Evolutionary conservation across 2,329 filamentous ascomycete species (phyloP).

Genomic region (Fusarium chaquense): DNA sequence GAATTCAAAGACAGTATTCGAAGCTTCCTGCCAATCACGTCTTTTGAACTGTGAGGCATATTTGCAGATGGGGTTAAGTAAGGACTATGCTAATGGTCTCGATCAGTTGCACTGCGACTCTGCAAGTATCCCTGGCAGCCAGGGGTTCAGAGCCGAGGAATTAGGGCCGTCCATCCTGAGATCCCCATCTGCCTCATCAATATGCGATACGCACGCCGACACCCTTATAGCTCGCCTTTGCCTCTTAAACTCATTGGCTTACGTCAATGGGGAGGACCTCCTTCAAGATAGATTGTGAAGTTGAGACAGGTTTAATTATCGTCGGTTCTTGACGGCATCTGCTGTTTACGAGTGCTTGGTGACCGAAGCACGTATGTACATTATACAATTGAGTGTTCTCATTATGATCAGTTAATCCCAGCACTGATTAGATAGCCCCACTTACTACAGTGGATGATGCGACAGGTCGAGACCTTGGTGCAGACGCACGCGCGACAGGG

Average conservation of each 20-base stretch:
- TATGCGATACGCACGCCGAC: not conserved
- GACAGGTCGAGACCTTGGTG: conserved; percentile 46
- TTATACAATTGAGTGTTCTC: conserved; percentile 24
- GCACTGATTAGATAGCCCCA: conserved; percentile 28
- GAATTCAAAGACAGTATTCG: conserved; percentile 27
- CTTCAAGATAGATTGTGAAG: not conserved
- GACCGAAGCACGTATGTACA: not conserved
- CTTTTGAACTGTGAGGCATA: conserved; percentile 42
- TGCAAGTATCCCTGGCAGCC: conserved; percentile 39
- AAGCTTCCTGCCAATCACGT: conserved; percentile 42
- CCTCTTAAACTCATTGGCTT: not conserved
- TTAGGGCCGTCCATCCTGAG: conserved; percentile 45
- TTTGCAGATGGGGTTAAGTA: conserved; percentile 32
- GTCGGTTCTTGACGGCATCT: not conserved
- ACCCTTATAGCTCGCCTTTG: not conserved
- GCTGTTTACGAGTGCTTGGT: not conserved
- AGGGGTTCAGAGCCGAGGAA: conserved; percentile 45
- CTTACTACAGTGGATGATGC: conserved; percentile 45
- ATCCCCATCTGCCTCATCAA: conserved; percentile 29
- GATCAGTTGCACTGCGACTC: conserved; percentile 39
- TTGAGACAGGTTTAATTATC: not conserved
- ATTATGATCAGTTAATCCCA: conserved; percentile 32
- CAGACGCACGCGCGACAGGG: conserved; percentile 41
- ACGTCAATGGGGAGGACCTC: not conserved
- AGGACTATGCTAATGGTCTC: conserved; percentile 34